These are phyloP conservation scores for Citrus unshiu DNA, from an alignment of 345 rosid species.

Conservation along the genomic window DNA sequence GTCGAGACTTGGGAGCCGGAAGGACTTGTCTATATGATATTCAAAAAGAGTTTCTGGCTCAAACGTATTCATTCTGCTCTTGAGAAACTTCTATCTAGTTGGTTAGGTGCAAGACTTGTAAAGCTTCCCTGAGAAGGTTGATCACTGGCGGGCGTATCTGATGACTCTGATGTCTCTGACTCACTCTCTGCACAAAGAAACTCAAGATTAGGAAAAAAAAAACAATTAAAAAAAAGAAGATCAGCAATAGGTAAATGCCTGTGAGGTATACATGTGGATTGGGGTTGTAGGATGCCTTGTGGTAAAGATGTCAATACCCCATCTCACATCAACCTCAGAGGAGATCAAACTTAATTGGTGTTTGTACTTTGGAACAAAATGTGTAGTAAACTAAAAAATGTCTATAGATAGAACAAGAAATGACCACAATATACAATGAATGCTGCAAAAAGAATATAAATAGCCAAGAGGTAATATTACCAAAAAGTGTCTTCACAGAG, in stretches of 20 bases:
- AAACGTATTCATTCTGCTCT: conserved; percentile 21
- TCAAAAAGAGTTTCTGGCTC: background rate
- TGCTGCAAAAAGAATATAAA: background rate
- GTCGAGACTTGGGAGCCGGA: background rate
- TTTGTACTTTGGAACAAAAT: background rate
- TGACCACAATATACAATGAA: background rate
- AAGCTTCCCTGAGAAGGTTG: conserved; percentile 46
- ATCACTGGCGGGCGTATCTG: conserved; percentile 22
- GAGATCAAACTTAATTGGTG: background rate
- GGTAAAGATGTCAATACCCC: background rate
- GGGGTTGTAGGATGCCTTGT: background rate
- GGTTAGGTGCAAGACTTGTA: conserved; percentile 39
- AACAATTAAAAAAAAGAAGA: too few relatives aligned
- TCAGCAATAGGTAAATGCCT: background rate
- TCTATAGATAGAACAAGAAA: background rate
- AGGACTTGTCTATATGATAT: background rate
- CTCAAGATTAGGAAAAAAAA: background rate
- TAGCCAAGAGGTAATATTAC: conserved; percentile 25
- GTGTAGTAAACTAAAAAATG: background rate
- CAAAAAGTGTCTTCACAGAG: conserved; percentile 74
- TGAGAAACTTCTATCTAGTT: conserved; percentile 26
- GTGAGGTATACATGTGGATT: background rate
- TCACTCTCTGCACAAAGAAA: conserved; percentile 42
- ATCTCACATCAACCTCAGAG: background rate
- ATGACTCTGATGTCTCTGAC: conserved; percentile 46